These are phyloP conservation scores for Singerocomus rubriflavus DNA, from an alignment of 1,284 basidiomycete species.

Conservation along the genomic window DNA sequence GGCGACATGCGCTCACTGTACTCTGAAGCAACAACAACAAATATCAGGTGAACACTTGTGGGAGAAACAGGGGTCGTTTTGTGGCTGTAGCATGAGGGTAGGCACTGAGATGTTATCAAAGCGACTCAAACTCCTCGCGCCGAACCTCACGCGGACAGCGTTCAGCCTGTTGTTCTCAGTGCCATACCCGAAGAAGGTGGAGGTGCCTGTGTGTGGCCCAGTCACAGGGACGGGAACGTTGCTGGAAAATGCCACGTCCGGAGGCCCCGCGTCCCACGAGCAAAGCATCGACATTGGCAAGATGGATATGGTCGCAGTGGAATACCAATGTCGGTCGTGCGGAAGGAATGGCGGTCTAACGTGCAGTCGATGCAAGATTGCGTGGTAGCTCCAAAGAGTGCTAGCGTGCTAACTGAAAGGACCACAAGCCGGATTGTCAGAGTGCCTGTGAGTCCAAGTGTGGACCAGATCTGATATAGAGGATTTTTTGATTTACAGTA, in stretches of 20 bases:
- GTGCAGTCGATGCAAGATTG: conserved; percentile 39
- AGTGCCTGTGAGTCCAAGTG: background rate
- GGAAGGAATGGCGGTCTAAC: conserved; percentile 18
- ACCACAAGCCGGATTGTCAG: conserved; percentile 33
- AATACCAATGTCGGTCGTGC: conserved; percentile 26
- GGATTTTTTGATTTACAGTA: no score
- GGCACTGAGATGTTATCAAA: conserved; percentile 32
- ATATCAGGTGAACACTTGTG: background rate
- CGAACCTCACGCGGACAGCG: conserved; percentile 44
- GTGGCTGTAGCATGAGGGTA: conserved; percentile 48
- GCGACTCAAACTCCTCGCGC: conserved; percentile 31
- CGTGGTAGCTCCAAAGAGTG: conserved; percentile 41
- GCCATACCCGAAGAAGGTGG: conserved; percentile 39
- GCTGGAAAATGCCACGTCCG: no score
- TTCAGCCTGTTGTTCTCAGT: conserved; percentile 49
- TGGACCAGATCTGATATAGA: background rate
- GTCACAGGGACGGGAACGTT: background rate
- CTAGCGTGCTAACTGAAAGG: conserved; percentile 43
- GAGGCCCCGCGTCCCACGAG: background rate
- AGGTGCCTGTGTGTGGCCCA: background rate
- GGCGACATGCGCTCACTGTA: conserved; percentile 40
- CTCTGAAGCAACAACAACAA: background rate
- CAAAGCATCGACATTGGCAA: background rate
- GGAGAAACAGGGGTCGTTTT: conserved; percentile 23
- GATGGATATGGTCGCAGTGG: background rate